These are phyloP conservation scores for Diaporthe sp. DNA, from an alignment of 2,329 filamentous ascomycete species.

Conservation along the genomic window DNA sequence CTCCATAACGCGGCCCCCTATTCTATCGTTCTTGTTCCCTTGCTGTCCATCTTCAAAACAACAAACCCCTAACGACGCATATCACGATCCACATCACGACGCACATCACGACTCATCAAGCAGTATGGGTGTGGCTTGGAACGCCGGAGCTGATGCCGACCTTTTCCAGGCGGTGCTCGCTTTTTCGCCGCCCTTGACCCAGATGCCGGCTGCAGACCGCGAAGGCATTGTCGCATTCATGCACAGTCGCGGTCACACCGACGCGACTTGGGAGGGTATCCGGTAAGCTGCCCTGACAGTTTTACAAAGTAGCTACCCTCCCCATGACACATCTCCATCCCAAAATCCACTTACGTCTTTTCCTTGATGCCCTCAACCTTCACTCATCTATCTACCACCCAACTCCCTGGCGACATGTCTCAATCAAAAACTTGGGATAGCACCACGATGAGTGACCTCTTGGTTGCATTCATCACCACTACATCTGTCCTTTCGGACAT, in stretches of 20 bases:
- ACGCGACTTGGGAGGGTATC: slow-evolving; percentile 46
- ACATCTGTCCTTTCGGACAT: neutral
- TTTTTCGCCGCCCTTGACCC: slow-evolving; percentile 13
- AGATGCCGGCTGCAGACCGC: slow-evolving; percentile 41
- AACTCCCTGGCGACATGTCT: neutral
- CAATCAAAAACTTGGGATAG: slow-evolving; percentile 5
- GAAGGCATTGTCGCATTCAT: slow-evolving; percentile 41
- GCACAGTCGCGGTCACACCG: slow-evolving; percentile 41
- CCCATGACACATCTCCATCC: neutral
- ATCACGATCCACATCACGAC: neutral
- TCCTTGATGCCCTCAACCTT: neutral
- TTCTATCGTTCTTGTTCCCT: neutral
- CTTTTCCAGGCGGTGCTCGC: slow-evolving; percentile 48
- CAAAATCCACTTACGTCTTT: neutral
- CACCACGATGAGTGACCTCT: neutral
- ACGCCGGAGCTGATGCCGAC: slow-evolving; percentile 46
- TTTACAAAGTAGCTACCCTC: slow-evolving; percentile 8
- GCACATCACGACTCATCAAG: neutral
- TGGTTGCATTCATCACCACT: slow-evolving; percentile 3
- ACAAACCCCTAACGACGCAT: neutral
- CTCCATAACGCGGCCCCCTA: neutral
- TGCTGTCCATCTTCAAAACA: neutral
- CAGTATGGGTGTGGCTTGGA: slow-evolving; percentile 50
- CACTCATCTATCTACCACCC: neutral
- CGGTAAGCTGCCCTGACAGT: slow-evolving; percentile 42